These are phyloP conservation scores for Alternaria sp. DNA, from an alignment of 2,329 filamentous ascomycete genomes.

Conservation along the genomic window DNA sequence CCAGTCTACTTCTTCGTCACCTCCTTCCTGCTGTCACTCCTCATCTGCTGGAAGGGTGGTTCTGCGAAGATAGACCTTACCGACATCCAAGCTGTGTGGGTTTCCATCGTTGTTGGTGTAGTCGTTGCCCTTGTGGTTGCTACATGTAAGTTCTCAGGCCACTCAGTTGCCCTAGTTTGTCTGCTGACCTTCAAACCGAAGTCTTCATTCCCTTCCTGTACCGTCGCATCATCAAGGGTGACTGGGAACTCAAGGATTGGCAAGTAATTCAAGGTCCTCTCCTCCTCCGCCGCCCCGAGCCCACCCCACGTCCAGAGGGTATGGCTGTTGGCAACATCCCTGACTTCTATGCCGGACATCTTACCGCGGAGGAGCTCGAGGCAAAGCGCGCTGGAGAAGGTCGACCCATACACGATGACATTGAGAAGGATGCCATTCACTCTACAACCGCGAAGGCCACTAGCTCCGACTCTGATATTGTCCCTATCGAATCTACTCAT, in stretches of 20 bases:
- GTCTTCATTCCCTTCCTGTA: constrained; percentile 68
- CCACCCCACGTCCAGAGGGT: constrained; percentile 53
- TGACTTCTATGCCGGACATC: constrained; percentile 66
- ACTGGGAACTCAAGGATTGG: constrained; percentile 67
- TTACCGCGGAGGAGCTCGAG: constrained; percentile 62
- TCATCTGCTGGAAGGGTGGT: constrained; percentile 57
- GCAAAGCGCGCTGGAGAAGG: constrained; percentile 33
- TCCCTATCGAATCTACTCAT: constrained; percentile 15
- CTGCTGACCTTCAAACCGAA: not conserved
- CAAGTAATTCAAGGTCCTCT: constrained; percentile 64
- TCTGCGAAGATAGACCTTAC: constrained; percentile 58
- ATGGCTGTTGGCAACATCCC: constrained; percentile 52
- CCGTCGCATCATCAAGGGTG: constrained; percentile 65
- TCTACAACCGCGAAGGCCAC: constrained; percentile 15
- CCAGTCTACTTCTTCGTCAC: constrained; percentile 67
- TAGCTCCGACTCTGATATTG: constrained; percentile 31
- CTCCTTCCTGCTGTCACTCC: constrained; percentile 59
- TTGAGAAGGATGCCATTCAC: constrained; percentile 35
- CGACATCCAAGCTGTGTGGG: constrained; percentile 60
- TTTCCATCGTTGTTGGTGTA: constrained; percentile 63
- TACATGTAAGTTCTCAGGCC: constrained; percentile 40
- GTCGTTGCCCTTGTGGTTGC: constrained; percentile 60
- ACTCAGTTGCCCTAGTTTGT: too few relatives aligned
- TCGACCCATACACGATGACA: constrained; percentile 25
- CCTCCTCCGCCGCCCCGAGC: constrained; percentile 56